Base-by-base conservation (phyloP, 805 yeast species). In the Myxozyma sirexii region DNA sequence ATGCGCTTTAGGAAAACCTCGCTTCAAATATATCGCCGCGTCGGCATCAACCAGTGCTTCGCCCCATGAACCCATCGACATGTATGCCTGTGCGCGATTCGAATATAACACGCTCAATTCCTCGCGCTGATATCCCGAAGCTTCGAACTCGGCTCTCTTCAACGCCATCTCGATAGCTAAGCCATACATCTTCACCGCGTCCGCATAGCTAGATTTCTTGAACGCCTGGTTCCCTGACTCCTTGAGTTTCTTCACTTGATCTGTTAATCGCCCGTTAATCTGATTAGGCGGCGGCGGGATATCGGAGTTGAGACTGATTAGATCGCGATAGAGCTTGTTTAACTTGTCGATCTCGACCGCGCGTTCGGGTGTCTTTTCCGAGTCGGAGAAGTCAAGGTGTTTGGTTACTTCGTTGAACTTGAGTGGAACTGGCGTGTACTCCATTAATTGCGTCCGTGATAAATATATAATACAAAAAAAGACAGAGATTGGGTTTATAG, bases 71-170 rank as follows among this genome's bases (percentile, higher is more conserved):
- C 67, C 62, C 54, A 67, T 63, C 4, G 70, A 70, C 65, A 75
- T 68, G 62, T 76, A 70, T 17, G 77, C 76, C 47, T 76, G 78
- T 45, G 79, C 73, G 24, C 80, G 69, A 37, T 72, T 71, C 35
- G 68, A 71, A 51, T 76, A 62, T 50, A 72, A 54, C 41, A 55
- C 56, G 35, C 70, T 54, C 33, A 74, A 66, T 60, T 77, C 80
- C 33, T 72, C 75, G 27, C 75, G 62, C 35, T 71, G 66, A 35
- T 63, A 61, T 45, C 62, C 67, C 7, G 73, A 67, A 19, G 76
- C 65, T 63, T 77, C 80, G 76, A 78, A 77, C 19, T 71, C 67
- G 8, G 78, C 74, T 45, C 80, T 71, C 41, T 72, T 68, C 41
- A 72, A 65, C 17, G 76, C 78, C 71, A 74, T 69, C 33, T 74